Evolutionary conservation across 345 rosid species (phyloP).

Genomic region (Noccaea bulbosa): DNA sequence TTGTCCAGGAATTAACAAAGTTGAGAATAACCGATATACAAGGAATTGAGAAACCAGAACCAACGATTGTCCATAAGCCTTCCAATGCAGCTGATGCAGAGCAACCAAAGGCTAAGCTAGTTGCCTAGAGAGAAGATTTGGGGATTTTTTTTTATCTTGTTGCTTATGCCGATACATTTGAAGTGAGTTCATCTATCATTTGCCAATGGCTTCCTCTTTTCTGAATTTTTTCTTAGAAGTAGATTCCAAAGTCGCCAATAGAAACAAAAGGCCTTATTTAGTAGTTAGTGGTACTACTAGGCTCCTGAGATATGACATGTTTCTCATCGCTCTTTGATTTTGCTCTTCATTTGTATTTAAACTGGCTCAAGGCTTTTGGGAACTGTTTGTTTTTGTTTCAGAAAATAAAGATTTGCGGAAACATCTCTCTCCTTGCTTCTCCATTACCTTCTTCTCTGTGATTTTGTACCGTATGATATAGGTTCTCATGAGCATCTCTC

Average conservation of each 20-base stretch:
- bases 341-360: slow-evolving; percentile 31
- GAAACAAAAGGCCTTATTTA: slow-evolving; percentile 1
- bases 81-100: slow-evolving; percentile 47
- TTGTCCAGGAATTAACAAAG: slow-evolving; percentile 82
- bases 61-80: slow-evolving; percentile 42
- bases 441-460: too few relatives aligned
- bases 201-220: slow-evolving; percentile 10
- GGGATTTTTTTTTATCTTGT: neutral
- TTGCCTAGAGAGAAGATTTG: slow-evolving; percentile 49
- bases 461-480: too few relatives aligned
- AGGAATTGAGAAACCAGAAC: slow-evolving; percentile 81
- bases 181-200: slow-evolving; percentile 20
- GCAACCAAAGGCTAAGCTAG: slow-evolving; percentile 57
- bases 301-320: slow-evolving; percentile 22
- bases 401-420: slow-evolving; percentile 32
- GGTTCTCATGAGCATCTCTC: too few relatives aligned
- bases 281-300: slow-evolving; percentile 30
- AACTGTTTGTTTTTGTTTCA: slow-evolving; percentile 21
- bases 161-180: slow-evolving; percentile 12
- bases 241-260: slow-evolving; percentile 4
- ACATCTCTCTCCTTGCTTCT: neutral
- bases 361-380: slow-evolving; percentile 17
- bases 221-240: slow-evolving; percentile 1
- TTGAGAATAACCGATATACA: slow-evolving; percentile 90
- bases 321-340: slow-evolving; percentile 17